Base-by-base conservation (phyloP, 306 rosid species). In the Fragaria vesca region DNA sequence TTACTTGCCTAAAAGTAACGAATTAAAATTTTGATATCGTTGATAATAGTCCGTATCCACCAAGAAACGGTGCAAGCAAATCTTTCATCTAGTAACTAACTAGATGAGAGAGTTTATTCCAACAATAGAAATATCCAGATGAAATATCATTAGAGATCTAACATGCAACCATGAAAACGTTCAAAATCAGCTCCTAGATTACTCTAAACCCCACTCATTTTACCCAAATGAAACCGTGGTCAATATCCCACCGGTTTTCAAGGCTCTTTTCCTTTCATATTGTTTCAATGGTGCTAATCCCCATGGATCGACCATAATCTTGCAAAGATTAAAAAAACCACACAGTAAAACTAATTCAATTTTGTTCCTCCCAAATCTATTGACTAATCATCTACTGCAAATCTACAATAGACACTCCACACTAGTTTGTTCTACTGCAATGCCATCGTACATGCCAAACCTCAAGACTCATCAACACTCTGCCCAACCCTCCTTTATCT, bases 401-500 rank as follows among this genome's bases (percentile, higher is more conserved):
- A 32, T 32, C 36, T 32, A 45, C 20, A 21, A 57, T 36, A 4
- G 50, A 55, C 60, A 43, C 70, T 10, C 62, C 70, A 61, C 58
- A 17, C 32, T 42, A 1, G 54, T 48, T 3, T 5, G 20, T 8
- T 8, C 47, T 16, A 16, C 24, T 65, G 9, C 69, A 32, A 60
- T 38, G 26, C 68, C 7, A 11, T 20, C 76, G 66, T 32, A 32
- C 36, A 32, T 55, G 76, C 43, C 17, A 55, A 38, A 7, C 5
- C 18, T 24, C 3, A 1, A 2, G 8, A 8, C 32, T n/a, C 66
- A 24, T 32, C 79, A 85, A 40, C 83, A 81, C 81, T 85, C 88
- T 1, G 85, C 97, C 82, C 86, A 88, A 1, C 94, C 94, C 63
- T 91, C 97, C 74, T 83, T 79, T 21, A 69, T 36, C 32, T 66